Conservation (phyloP, 2,329 filamentous ascomycete genomes). For the Fusarium nelsonii region DNA sequence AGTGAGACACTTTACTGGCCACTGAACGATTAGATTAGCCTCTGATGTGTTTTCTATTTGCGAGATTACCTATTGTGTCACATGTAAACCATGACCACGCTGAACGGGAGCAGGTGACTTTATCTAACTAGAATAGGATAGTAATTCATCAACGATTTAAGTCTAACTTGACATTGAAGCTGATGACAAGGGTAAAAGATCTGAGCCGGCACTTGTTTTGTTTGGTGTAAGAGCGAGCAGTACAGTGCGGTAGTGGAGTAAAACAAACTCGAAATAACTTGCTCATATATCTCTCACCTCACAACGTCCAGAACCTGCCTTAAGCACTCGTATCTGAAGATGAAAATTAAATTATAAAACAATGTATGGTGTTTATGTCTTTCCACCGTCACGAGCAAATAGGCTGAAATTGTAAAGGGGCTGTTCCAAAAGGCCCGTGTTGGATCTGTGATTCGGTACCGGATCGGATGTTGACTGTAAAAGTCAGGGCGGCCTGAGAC, state of each 20-base stretch:
- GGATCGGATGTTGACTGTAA: slow-evolving; percentile 37
- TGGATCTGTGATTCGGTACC: slow-evolving; percentile 30
- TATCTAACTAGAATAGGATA: slow-evolving; percentile 17
- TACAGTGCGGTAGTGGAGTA: slow-evolving; percentile 23
- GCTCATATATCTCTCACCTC: slow-evolving; percentile 40
- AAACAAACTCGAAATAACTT: slow-evolving; percentile 35
- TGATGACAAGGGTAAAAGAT: slow-evolving; percentile 17
- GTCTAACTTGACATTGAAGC: background rate
- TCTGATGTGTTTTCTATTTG: background rate
- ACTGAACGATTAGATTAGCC: background rate
- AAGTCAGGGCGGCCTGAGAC: slow-evolving; percentile 40
- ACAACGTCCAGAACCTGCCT: background rate
- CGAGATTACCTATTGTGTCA: slow-evolving; percentile 5
- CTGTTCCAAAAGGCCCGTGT: slow-evolving; percentile 17
- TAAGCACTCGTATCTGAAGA: background rate
- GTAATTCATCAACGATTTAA: background rate
- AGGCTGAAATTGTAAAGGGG: slow-evolving; percentile 20
- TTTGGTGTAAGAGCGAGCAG: slow-evolving; percentile 1
- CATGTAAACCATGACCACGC: slow-evolving; percentile 2
- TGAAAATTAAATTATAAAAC: background rate
- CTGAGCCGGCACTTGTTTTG: slow-evolving; percentile 17
- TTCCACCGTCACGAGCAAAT: slow-evolving; percentile 29
- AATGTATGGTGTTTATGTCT: slow-evolving; percentile 13
- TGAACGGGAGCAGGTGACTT: background rate
- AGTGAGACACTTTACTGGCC: background rate